Evolutionary conservation across 129 eudicot genomes (phyloP), one percentile per base, ranked within the genome.

Genomic region (Flaveria trinervia): DNA sequence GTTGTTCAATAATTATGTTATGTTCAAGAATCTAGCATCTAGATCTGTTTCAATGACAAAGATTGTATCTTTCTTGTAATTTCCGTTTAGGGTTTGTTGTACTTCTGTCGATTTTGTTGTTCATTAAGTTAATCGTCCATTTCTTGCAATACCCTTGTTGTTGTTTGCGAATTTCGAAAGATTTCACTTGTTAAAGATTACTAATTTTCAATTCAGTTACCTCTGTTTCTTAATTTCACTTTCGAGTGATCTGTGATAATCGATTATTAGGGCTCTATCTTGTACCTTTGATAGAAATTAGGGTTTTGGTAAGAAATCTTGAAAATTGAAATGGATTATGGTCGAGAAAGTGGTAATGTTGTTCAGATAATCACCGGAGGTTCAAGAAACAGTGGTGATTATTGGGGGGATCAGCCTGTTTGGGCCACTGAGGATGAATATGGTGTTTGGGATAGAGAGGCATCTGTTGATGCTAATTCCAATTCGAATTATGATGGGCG

Each of bases 391-490:
- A 81, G 82, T 15, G 86, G 60, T 50, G 95, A 84, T 46, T 87
- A 83, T 77, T 92, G 91, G 96, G 92, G 85, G 36, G 97, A 92
- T 68, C 96, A 92, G 64, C 84, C 89, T 0, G 85, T 88, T 51
- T 91, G 97, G 97, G 97, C 98, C 1, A 91, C 97, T 2, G 97
- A 93, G 77, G 98, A 93, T 67, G 98, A 93, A 22, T 93, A 93
- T 65, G 84, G 86, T 15, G 76, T 55, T 65, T 88, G 92, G 96
- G 90, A 87, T 62, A 64, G 81, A 22, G 89, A 84, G 30, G 77
- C 88, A 10, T 78, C 88, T 1, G 72, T 75, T 39, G 93, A 88
- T 44, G 78, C 80, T 11, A 83, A 73, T 73, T 82, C 84, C 0
- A 87, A 85, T 76, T 84, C 94, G n/a, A 87, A 85, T 84, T 80